These are phyloP conservation scores for Cicer chorassanicum DNA, from an alignment of 306 rosid genomes.

Conservation along the genomic window DNA sequence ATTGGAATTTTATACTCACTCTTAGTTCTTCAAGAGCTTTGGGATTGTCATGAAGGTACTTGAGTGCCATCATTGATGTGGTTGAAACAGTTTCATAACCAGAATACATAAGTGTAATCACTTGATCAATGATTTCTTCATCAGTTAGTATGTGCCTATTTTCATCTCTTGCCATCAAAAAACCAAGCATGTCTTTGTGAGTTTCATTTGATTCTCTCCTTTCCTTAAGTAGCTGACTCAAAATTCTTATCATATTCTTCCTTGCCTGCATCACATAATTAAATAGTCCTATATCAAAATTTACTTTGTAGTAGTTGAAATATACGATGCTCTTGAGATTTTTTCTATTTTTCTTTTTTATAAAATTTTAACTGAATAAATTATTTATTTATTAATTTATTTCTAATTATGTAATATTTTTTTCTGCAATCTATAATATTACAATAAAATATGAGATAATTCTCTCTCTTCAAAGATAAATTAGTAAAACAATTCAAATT, in stretches of 20 bases:
- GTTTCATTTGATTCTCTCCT: conserved; percentile 68
- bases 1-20: conserved; percentile 55
- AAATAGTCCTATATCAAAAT: not conserved
- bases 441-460: no score
- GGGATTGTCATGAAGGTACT: conserved; percentile 92
- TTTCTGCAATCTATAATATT: no score
- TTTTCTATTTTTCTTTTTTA: no score
- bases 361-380: no score
- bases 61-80: conserved; percentile 98
- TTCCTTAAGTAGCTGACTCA: conserved; percentile 63
- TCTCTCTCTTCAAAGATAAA: no score
- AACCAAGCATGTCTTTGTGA: conserved; percentile 73
- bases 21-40: conserved; percentile 84
- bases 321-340: no score
- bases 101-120: conserved; percentile 81
- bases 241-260: conserved; percentile 67
- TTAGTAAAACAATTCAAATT: no score
- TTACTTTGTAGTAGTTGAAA: not conserved
- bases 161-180: conserved; percentile 68
- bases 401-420: no score
- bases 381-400: no score
- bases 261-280: conserved; percentile 64
- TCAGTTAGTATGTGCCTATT: conserved; percentile 63
- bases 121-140: conserved; percentile 84
- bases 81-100: conserved; percentile 99